phyloP scores from a whole-genome alignment of 441 rosid genomes.

The Geranium incanum region DNA sequence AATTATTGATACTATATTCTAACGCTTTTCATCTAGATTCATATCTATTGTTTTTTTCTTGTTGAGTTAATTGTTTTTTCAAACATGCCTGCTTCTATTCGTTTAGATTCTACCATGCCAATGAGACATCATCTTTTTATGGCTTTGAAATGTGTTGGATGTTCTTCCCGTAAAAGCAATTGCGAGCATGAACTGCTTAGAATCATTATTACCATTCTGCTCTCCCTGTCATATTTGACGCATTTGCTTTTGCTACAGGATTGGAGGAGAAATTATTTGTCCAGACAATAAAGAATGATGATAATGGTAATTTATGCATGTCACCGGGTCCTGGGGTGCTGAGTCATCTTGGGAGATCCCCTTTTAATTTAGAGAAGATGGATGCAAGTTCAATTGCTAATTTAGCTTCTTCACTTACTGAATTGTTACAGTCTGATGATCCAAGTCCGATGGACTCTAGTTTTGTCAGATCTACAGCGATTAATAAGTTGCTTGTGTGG shows the following conservation, averaged over 20 bases:
- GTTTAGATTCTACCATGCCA: neutral
- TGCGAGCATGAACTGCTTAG: neutral
- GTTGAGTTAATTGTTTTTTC: neutral
- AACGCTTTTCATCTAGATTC: no score
- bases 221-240: conserved; percentile 4
- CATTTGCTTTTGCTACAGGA: conserved; percentile 37
- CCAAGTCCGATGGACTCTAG: conserved; percentile 45
- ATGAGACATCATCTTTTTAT: neutral
- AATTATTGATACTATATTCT: no score
- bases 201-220: neutral
- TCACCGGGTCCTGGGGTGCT: conserved; percentile 59
- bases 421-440: conserved; percentile 65
- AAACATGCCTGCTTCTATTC: neutral
- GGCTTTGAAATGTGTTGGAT: neutral
- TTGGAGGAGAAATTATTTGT: conserved; percentile 53
- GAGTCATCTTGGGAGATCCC: conserved; percentile 38
- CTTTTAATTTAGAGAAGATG: conserved; percentile 65
- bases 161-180: neutral
- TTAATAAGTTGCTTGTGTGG: conserved; percentile 56
- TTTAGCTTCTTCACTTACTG: conserved; percentile 53
- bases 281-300: conserved; percentile 37
- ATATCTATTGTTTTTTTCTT: no score
- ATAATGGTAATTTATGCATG: conserved; percentile 46
- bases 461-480: conserved; percentile 45
- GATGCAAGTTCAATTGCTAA: conserved; percentile 42